Base-by-base conservation (phyloP, 2,329 filamentous ascomycete genomes). In the Xylariales sp. region DNA sequence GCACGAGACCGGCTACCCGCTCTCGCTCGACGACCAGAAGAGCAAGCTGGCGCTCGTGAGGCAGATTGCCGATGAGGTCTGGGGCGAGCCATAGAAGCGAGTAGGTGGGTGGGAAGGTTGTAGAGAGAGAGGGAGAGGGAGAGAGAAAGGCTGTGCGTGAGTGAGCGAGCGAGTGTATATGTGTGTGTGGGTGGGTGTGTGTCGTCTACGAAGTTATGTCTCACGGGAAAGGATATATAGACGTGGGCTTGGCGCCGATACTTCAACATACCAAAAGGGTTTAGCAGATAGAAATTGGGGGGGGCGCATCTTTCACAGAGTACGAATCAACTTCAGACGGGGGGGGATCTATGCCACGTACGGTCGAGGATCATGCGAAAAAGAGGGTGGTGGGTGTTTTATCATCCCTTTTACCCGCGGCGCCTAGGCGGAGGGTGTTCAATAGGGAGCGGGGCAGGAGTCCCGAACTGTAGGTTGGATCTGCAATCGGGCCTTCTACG, bases 21-120 rank as follows among this genome's bases (percentile, higher is more conserved):
- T 94, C 62, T 86, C 84, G 28, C 83, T 88, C 69, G 87, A 92
- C 53, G 91, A 92, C 69, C 90, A 94, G 89, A 87, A 87, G 80
- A 88, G 86, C 78, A 94, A 94, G 83, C 80, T 94, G 74, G 83
- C 86, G 71, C 80, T 94, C 60, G 90, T 94, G 18, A 86, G 91
- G 70, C 83, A 88, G 73, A 88, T 94, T 74, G 91, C 92, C 2
- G 87, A 93, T 75, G 87, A 90, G 74, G 86, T 94, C 65, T 94
- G 91, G 92, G 81, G 80, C 14, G 81, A 83, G 77, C 77, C 81
- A 10, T 82, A 73, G 57, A 8, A 12, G 16, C 3, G 3, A 16
- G 39, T 14, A 5, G 39, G 39, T 14, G 9, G 12, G 14, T 3
- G 2, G 12, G 14, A 2, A 23, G 23, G 23, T 23, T 23, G 23